A percentile compares a stretch with the other conserved stretches of the same genome.
Evolutionary conservation across 805 yeast genomes (phyloP).

Genomic region (Schwanniomyces vanrijiae): DNA sequence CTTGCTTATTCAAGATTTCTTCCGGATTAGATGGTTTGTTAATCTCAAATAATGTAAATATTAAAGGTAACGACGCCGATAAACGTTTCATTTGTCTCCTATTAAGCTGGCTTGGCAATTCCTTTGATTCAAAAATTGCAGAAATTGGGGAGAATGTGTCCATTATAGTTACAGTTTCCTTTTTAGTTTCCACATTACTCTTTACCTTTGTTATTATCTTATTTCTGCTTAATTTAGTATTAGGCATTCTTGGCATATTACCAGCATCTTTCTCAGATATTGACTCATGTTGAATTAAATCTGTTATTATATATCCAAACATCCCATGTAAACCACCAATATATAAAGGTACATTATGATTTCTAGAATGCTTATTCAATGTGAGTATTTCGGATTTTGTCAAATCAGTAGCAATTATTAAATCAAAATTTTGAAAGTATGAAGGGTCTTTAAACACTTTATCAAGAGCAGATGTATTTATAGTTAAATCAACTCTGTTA

Average conservation of each 20-base stretch:
- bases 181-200: slow-evolving; percentile 35
- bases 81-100: slow-evolving; percentile 49
- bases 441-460: slow-evolving; percentile 15
- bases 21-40: slow-evolving; percentile 23
- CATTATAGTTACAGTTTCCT: slow-evolving; percentile 40
- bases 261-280: slow-evolving; percentile 52
- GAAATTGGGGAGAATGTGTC: slow-evolving; percentile 39
- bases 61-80: slow-evolving; percentile 57
- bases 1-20: slow-evolving; percentile 20
- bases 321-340: slow-evolving; percentile 72
- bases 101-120: slow-evolving; percentile 41
- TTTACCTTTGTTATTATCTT: slow-evolving; percentile 33
- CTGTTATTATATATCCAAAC: slow-evolving; percentile 80
- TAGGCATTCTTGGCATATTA: slow-evolving; percentile 35
- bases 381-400: slow-evolving; percentile 35
- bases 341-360: slow-evolving; percentile 62
- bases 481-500: slow-evolving; percentile 65
- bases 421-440: slow-evolving; percentile 57
- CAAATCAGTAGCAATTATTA: slow-evolving; percentile 76
- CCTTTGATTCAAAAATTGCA: slow-evolving; percentile 32
- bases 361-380: slow-evolving; percentile 60
- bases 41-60: slow-evolving; percentile 57
- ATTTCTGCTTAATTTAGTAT: slow-evolving; percentile 52
- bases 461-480: slow-evolving; percentile 32
- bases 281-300: slow-evolving; percentile 65